Evolutionary conservation across 2,329 filamentous ascomycete genomes (phyloP).

Genomic region (Colletotrichum tamarilloi): DNA sequence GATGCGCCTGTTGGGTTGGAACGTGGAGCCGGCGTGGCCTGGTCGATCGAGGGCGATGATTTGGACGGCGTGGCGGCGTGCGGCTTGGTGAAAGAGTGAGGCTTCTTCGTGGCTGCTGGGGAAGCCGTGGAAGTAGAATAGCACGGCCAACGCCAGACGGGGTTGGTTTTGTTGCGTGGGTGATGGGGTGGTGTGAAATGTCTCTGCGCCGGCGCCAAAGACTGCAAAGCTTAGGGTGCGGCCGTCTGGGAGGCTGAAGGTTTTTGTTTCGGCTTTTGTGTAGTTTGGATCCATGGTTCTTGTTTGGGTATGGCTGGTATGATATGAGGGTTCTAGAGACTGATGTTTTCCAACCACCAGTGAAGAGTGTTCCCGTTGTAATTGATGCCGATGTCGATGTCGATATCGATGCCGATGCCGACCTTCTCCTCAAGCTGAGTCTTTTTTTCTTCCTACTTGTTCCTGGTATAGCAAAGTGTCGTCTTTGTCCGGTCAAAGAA

Average conservation of each 20-base stretch:
- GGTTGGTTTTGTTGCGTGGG: not conserved
- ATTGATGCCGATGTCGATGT: no score
- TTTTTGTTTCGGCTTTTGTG: not conserved
- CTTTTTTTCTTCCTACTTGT: no score
- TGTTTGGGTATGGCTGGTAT: not conserved
- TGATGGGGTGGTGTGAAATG: no score
- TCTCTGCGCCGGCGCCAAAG: not conserved
- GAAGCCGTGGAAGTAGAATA: not conserved
- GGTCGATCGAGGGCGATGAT: not conserved
- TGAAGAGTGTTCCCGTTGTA: no score
- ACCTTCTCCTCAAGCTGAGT: no score
- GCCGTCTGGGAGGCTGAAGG: slow-evolving; percentile 1
- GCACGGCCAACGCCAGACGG: not conserved
- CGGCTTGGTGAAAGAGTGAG: not conserved
- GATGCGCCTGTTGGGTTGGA: not conserved
- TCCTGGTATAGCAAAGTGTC: no score
- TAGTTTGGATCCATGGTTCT: not conserved
- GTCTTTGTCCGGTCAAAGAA: no score
- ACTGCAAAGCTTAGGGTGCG: not conserved
- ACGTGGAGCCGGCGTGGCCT: not conserved
- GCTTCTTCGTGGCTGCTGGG: not conserved
- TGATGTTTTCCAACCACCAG: not conserved
- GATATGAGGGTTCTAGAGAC: not conserved
- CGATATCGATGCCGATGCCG: no score
- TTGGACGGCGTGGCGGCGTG: not conserved